Evolutionary conservation across 1,139 yeast genomes (phyloP).

Genomic region (Candida sp.): DNA sequence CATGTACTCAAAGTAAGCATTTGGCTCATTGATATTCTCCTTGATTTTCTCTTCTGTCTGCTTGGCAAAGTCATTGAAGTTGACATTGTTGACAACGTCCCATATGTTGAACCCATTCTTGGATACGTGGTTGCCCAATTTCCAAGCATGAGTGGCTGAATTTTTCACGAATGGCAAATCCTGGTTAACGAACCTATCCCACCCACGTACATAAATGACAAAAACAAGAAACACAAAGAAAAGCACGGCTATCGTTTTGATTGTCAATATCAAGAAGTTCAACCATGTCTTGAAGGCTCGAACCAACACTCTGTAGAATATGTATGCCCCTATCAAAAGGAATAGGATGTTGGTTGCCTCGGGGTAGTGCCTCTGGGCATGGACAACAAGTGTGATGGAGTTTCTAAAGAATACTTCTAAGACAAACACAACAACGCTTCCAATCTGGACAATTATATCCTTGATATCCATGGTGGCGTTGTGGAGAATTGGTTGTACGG

Average conservation of each 20-base stretch:
- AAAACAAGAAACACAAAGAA: slow-evolving; percentile 14
- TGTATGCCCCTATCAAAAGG: slow-evolving; percentile 23
- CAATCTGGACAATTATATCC: slow-evolving; percentile 17
- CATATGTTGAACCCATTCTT: slow-evolving; percentile 3
- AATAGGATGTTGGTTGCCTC: slow-evolving; percentile 23
- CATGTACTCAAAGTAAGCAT: slow-evolving; percentile 23
- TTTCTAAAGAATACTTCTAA: slow-evolving; percentile 19
- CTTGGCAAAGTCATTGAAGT: slow-evolving; percentile 5
- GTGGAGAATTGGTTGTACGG: not conserved
- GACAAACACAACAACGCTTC: slow-evolving; percentile 16
- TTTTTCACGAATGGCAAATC: slow-evolving; percentile 21
- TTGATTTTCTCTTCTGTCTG: slow-evolving; percentile 6
- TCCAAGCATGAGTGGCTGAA: slow-evolving; percentile 1
- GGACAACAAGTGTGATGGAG: slow-evolving; percentile 18
- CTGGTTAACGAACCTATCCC: slow-evolving; percentile 19
- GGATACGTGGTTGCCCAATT: slow-evolving; percentile 2
- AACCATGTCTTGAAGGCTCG: slow-evolving; percentile 31
- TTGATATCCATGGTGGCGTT: slow-evolving; percentile 13
- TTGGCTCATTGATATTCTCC: slow-evolving; percentile 10
- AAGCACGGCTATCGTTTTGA: slow-evolving; percentile 21
- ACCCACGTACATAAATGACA: slow-evolving; percentile 22
- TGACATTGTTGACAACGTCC: not conserved
- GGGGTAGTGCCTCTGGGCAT: slow-evolving; percentile 27
- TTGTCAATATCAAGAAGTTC: slow-evolving; percentile 21
- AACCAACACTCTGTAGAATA: slow-evolving; percentile 23